phyloP scores from a whole-genome alignment of 768 basidiomycete species.

The Suillus ampliporus region DNA sequence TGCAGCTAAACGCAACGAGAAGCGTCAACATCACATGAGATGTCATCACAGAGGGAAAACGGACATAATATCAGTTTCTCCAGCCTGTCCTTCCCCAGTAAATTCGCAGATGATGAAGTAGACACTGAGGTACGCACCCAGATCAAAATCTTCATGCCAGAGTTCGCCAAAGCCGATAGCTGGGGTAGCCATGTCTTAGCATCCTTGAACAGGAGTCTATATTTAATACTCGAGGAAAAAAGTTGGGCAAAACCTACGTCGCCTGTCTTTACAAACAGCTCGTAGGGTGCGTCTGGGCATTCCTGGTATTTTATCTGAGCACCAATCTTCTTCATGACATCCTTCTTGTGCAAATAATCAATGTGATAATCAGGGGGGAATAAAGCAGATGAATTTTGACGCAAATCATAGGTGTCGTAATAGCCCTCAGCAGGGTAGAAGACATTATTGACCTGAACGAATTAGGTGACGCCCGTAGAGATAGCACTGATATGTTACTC shows the following conservation, averaged over 20 bases:
- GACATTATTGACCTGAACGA: conserved; percentile 48
- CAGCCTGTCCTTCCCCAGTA: conserved; percentile 22
- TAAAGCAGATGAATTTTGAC: conserved; percentile 54
- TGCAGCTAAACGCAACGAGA: conserved; percentile 16
- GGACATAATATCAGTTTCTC: conserved; percentile 35
- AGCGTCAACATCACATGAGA: conserved; percentile 9
- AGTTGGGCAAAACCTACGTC: conserved; percentile 48
- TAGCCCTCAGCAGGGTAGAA: conserved; percentile 57
- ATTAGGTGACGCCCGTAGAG: conserved; percentile 2
- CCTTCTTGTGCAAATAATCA: conserved; percentile 45
- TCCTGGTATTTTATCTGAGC: conserved; percentile 54
- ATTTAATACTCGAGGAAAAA: conserved; percentile 11
- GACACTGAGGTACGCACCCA: conserved; percentile 37
- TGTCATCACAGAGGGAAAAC: neutral
- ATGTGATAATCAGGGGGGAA: conserved; percentile 67
- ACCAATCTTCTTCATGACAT: conserved; percentile 53
- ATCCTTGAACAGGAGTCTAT: conserved; percentile 23
- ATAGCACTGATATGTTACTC: conserved; percentile 26
- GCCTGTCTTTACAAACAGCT: conserved; percentile 54
- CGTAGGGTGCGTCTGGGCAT: conserved; percentile 51
- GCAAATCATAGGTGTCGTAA: conserved; percentile 60
- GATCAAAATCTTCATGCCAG: conserved; percentile 43
- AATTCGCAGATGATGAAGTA: neutral
- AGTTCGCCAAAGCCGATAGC: conserved; percentile 42
- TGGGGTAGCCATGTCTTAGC: conserved; percentile 45